A percentile compares a stretch with the other conserved stretches of the same genome.
These are phyloP conservation scores for Solanum pimpinellifolium DNA, from an alignment of 257 asterid genomes.

Conservation along the genomic window DNA sequence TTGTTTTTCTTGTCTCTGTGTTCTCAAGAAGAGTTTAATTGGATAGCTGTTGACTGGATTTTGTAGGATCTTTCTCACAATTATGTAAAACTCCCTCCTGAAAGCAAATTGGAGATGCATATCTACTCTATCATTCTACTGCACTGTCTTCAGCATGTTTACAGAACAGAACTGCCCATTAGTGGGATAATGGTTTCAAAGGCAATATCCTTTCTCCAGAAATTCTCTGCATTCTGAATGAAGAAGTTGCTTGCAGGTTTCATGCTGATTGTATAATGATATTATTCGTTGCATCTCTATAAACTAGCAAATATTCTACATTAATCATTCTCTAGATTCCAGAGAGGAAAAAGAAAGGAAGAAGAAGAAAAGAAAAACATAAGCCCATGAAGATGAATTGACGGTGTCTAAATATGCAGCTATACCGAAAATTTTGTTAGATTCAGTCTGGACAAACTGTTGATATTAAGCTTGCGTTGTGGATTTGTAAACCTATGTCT, in stretches of 20 bases:
- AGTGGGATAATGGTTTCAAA: conserved; percentile 39
- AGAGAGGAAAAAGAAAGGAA: not conserved
- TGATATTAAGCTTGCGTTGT: not conserved
- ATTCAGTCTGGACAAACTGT: not conserved
- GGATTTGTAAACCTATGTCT: not conserved
- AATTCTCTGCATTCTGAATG: not conserved
- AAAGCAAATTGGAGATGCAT: conserved; percentile 69
- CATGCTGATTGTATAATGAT: not conserved
- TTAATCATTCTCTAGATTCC: not conserved
- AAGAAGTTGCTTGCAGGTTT: not conserved
- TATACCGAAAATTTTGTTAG: not conserved
- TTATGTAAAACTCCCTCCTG: conserved; percentile 53
- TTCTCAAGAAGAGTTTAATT: not conserved
- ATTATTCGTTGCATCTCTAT: not conserved
- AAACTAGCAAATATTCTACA: not conserved
- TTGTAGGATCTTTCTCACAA: conserved; percentile 80
- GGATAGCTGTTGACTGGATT: conserved; percentile 19
- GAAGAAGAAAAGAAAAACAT: not conserved
- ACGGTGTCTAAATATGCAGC: not conserved
- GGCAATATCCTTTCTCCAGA: conserved; percentile 22
- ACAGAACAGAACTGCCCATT: conserved; percentile 40
- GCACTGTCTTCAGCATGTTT: conserved; percentile 54
- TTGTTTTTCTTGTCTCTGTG: conserved; percentile 5
- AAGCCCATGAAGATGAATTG: not conserved
- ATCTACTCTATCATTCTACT: conserved; percentile 60